Percentiles rank a stretch among this genome's conserved stretches.
Evolutionary conservation across 495 filamentous ascomycete species (phyloP).

Genomic region (Delitschia confertaspora): DNA sequence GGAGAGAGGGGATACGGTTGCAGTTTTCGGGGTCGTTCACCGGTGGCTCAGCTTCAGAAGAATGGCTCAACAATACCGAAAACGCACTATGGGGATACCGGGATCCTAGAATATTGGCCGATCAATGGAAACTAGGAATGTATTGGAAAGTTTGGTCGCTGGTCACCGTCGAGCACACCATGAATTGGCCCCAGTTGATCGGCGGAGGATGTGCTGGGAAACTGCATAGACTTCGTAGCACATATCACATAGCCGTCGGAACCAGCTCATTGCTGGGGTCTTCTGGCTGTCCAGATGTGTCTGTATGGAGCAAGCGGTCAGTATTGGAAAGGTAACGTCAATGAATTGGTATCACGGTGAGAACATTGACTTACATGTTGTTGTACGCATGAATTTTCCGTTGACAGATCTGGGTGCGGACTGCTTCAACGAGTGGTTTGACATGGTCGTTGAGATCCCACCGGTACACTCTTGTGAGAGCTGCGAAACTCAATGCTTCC

Average conservation of each 20-base stretch:
- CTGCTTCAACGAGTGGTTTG: slow-evolving; percentile 49
- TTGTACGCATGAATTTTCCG: slow-evolving; percentile 64
- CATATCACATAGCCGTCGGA: background rate
- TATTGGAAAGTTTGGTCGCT: too few relatives aligned
- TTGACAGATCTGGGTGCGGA: slow-evolving; percentile 60
- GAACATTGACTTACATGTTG: slow-evolving; percentile 52
- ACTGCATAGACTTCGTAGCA: background rate
- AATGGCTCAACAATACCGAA: background rate
- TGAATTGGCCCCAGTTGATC: too few relatives aligned
- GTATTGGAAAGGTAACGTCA: slow-evolving; percentile 16
- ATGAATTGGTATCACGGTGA: slow-evolving; percentile 25
- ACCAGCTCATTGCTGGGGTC: slow-evolving; percentile 29
- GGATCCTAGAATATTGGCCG: background rate
- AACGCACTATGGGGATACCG: background rate
- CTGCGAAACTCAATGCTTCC: slow-evolving; percentile 63
- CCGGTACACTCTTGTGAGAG: slow-evolving; percentile 57
- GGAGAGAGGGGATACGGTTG: background rate
- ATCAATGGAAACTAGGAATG: background rate
- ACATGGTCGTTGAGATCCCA: slow-evolving; percentile 59
- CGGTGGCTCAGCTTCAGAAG: background rate
- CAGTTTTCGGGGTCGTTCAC: background rate
- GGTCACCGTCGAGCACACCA: too few relatives aligned
- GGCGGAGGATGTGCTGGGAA: background rate
- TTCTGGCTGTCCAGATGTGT: slow-evolving; percentile 44
- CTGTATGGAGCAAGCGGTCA: slow-evolving; percentile 33